These are phyloP conservation scores for Forsythia viridissima DNA, from an alignment of 257 asterid species.

Conservation along the genomic window DNA sequence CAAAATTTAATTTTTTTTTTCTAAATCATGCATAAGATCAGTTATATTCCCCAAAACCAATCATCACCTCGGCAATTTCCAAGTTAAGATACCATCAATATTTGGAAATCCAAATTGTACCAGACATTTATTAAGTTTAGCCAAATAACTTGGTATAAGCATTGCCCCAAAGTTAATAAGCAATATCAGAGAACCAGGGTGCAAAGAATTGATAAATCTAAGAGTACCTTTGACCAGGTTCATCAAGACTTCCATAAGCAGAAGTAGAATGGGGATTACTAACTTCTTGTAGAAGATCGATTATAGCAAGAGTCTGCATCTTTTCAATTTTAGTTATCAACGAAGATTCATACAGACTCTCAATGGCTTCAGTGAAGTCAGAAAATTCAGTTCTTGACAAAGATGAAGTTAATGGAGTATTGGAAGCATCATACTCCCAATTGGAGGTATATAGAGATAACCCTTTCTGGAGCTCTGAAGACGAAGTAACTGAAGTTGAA, in stretches of 20 bases:
- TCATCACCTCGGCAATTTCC: not conserved
- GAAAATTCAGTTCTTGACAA: slow-evolving; percentile 55
- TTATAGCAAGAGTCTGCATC: slow-evolving; percentile 74
- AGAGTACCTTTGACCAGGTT: slow-evolving; percentile 82
- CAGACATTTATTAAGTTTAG: not conserved
- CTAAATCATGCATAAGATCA: not conserved
- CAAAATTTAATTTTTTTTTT: not conserved
- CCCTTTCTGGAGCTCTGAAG: slow-evolving; percentile 52
- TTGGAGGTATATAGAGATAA: slow-evolving; percentile 36
- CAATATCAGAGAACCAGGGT: not conserved
- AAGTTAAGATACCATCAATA: slow-evolving; percentile 1
- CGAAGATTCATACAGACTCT: slow-evolving; percentile 44
- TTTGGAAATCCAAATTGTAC: not conserved
- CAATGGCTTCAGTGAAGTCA: slow-evolving; percentile 62
- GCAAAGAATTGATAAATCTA: slow-evolving; percentile 15
- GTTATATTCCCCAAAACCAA: not conserved
- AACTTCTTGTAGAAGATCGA: slow-evolving; percentile 77
- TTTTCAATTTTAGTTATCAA: slow-evolving; percentile 55
- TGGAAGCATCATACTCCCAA: slow-evolving; percentile 46
- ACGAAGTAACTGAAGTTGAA: slow-evolving; percentile 11
- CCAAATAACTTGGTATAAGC: not conserved
- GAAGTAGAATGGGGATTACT: slow-evolving; percentile 56
- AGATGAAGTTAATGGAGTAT: slow-evolving; percentile 31
- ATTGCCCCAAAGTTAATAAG: not conserved
- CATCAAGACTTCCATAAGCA: slow-evolving; percentile 93